Base-by-base conservation (phyloP, 306 rosid genomes). In the Cucurbita argyrosperma region DNA sequence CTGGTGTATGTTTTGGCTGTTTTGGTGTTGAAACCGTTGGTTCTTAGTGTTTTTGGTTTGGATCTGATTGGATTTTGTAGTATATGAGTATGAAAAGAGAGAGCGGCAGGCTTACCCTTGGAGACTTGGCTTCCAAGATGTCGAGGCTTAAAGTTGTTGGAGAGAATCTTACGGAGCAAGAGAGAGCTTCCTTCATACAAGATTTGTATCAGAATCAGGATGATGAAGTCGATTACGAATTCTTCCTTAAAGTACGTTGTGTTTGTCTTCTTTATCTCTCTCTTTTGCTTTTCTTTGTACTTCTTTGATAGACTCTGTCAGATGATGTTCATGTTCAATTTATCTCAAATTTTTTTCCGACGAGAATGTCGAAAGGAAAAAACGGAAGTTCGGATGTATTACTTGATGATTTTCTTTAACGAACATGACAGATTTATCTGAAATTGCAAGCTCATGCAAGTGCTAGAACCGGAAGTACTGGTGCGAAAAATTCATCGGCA, bases 21-120 rank as follows among this genome's bases (percentile, higher is more conserved):
- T 30, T 45, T 53, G 8, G 18, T 35, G 12, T 52, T 18, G 10
- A 3, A 57, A 69, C 58, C 40, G 2, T 19, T 39, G 7, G 6
- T 55, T 73, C 18, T 54, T 80, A 71, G 52, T 66, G 42, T 51
- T 62, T 81, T 80, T 78, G 35, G 71, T 0, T 19, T 75, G 42
- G 46, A 42, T 55, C 79, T 67, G 39, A 13, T 2, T 75, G 56
- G 8, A 2, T 42, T 69, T 16, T 85, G 39, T 72, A 93, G 98
- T 93, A 89, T 67, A 75, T 80, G 85, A 85, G 92, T 88, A 93
- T 93, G 96, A 86, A 86, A 83, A 90, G 94, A 68, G 98, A 93
- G 79, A 85, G 84, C 71, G 94, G 89, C 60, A 85, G 65, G 84
- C 94, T 93, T 53, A 78, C 84, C 52, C 79, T 90, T 49, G 88